Conservation (phyloP, 2,329 filamentous ascomycete genomes). For the Atkinsonella hypoxylon region DNA sequence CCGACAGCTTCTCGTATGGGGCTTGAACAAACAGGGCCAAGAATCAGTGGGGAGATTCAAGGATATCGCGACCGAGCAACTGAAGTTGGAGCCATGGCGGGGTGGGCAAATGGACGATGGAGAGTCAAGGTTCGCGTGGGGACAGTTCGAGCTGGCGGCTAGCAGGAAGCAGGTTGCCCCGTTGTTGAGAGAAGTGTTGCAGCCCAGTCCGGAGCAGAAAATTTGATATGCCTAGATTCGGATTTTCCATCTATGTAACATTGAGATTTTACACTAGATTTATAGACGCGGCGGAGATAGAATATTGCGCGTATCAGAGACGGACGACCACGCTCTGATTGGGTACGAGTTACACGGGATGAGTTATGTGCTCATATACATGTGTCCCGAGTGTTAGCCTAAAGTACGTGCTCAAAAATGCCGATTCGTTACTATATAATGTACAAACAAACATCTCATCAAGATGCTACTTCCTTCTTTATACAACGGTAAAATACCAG, state of each 20-base stretch:
- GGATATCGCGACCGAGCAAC: slow-evolving; percentile 25
- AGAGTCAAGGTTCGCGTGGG: slow-evolving; percentile 50
- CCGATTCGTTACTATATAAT: no score
- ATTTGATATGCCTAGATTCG: not conserved
- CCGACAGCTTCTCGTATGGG: slow-evolving; percentile 59
- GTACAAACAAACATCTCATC: no score
- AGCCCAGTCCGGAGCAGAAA: slow-evolving; percentile 9
- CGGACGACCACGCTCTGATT: no score
- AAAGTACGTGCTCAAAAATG: no score
- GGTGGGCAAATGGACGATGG: slow-evolving; percentile 33
- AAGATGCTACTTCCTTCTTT: not conserved
- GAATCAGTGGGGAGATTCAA: slow-evolving; percentile 44
- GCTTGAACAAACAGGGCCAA: slow-evolving; percentile 35
- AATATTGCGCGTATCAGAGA: no score
- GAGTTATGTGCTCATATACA: no score
- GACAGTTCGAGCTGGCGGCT: slow-evolving; percentile 47
- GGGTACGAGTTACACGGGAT: no score
- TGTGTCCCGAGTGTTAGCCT: no score
- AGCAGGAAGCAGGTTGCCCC: slow-evolving; percentile 61
- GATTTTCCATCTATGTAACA: not conserved
- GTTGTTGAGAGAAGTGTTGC: slow-evolving; percentile 46
- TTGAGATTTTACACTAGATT: no score
- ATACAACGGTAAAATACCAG: not conserved
- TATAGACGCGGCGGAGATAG: no score
- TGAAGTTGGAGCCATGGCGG: slow-evolving; percentile 46